A percentile compares a stretch with the other conserved stretches of the same genome.
phyloP scores from a whole-genome alignment of 1,284 basidiomycete species.

The Leccinum insolens region DNA sequence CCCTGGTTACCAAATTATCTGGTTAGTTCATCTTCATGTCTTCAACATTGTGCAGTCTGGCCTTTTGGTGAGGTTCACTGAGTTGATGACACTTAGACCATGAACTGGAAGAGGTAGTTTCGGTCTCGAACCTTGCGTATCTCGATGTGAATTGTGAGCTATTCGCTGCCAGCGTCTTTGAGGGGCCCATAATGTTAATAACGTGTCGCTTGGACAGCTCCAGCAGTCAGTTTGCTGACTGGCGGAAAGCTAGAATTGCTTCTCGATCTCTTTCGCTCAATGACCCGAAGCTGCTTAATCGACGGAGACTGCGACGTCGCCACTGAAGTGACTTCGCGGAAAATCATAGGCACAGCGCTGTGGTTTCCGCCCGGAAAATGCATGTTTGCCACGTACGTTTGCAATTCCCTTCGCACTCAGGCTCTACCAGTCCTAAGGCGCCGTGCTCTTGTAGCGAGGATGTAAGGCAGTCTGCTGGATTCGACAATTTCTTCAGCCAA shows the following conservation, averaged over 20 bases:
- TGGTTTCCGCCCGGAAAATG: constrained; percentile 11
- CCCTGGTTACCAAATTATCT: constrained; percentile 4
- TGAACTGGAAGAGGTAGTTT: constrained; percentile 4
- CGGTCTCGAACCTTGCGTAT: constrained; percentile 4
- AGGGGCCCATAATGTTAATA: neutral
- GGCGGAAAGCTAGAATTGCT: constrained; percentile 10
- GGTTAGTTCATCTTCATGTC: neutral
- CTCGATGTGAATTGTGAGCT: constrained; percentile 1
- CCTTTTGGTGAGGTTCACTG: neutral
- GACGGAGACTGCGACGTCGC: constrained; percentile 14
- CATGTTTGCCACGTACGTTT: neutral
- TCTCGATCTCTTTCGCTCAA: constrained; percentile 3
- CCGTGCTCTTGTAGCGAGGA: neutral
- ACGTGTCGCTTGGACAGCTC: neutral
- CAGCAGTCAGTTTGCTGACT: constrained; percentile 2
- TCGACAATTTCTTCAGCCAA: constrained; percentile 1
- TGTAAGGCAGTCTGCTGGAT: neutral
- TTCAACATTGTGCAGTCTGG: neutral
- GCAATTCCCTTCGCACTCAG: neutral
- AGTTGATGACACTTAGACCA: neutral
- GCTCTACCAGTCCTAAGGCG: neutral
- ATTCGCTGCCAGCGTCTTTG: neutral
- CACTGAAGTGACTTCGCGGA: constrained; percentile 1
- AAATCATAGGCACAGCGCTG: constrained; percentile 6
- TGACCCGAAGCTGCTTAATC: constrained; percentile 7